Percentiles rank a stretch among this genome's conserved stretches.
These are phyloP conservation scores for Vickermania spadyakhi DNA, from an alignment of 208 protist species.

Conservation along the genomic window DNA sequence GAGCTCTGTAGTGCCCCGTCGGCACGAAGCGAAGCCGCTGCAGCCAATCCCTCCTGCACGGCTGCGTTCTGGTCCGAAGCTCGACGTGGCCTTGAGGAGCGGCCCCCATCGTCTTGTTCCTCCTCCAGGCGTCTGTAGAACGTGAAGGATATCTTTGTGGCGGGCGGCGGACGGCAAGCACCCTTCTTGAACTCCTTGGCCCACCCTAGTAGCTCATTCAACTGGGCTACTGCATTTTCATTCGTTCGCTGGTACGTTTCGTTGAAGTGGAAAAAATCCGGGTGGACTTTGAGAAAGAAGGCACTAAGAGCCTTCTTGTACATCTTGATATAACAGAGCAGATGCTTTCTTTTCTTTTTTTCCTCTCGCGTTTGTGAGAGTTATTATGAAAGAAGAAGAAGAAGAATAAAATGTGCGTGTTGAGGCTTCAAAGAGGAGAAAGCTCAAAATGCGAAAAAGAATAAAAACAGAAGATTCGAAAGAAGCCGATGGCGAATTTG, in stretches of 20 bases:
- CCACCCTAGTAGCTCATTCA: constrained; percentile 89
- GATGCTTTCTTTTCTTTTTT: too few species aligned
- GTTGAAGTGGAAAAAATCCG: constrained; percentile 87
- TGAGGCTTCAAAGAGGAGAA: constrained; percentile 5
- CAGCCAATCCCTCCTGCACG: constrained; percentile 2
- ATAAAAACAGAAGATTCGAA: too few species aligned
- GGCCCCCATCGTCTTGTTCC: constrained; percentile 1
- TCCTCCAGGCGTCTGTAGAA: constrained; percentile 74
- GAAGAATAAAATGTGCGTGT: neutral
- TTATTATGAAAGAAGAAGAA: constrained; percentile 18
- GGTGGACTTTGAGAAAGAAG: constrained; percentile 90
- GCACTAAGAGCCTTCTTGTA: constrained; percentile 89
- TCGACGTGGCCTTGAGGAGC: neutral
- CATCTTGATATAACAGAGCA: constrained; percentile 21
- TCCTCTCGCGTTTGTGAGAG: too few species aligned
- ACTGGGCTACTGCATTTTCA: constrained; percentile 80
- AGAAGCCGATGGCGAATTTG: too few species aligned
- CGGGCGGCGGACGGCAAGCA: constrained; percentile 55
- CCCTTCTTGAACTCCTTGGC: constrained; percentile 80
- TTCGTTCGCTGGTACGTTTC: constrained; percentile 62
- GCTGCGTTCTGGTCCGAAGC: constrained; percentile 6
- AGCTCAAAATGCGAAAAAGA: neutral
- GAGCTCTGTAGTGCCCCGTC: constrained; percentile 8
- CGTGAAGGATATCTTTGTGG: constrained; percentile 62
- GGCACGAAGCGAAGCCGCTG: neutral